Evolutionary conservation across 2,329 filamentous ascomycete species (phyloP).

Genomic region (Aureobasidium musti): DNA sequence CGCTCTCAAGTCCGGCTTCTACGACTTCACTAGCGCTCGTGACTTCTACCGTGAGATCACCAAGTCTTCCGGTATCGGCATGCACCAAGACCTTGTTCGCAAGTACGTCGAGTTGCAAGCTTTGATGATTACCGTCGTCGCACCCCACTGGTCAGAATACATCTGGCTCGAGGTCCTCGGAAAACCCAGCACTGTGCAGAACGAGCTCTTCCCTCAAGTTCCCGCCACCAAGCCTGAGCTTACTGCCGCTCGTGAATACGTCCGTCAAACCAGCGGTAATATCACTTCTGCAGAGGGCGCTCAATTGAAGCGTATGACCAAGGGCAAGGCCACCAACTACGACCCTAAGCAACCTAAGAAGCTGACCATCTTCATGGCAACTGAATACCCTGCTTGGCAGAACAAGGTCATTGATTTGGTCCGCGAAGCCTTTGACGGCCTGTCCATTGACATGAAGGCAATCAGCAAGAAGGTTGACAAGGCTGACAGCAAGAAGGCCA

Average conservation of each 20-base stretch:
- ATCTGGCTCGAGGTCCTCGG: conserved; percentile 90
- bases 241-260: conserved; percentile 79
- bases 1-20: conserved; percentile 79
- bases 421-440: conserved; percentile 66
- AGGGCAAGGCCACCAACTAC: conserved; percentile 82
- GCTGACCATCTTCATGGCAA: conserved; percentile 80
- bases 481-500: conserved; percentile 94
- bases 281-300: conserved; percentile 83
- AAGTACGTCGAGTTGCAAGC: conserved; percentile 86
- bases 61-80: conserved; percentile 73
- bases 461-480: conserved; percentile 78
- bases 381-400: conserved; percentile 86
- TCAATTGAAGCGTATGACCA: conserved; percentile 85
- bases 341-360: conserved; percentile 92
- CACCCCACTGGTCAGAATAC: conserved; percentile 93
- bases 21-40: conserved; percentile 84
- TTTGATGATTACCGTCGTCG: conserved; percentile 76
- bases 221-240: conserved; percentile 66
- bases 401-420: conserved; percentile 83
- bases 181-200: conserved; percentile 74
- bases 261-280: conserved; percentile 70
- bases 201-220: conserved; percentile 71
- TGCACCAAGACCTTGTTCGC: conserved; percentile 78
- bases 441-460: conserved; percentile 74
- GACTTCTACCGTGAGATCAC: conserved; percentile 89